Conservation (phyloP, 2,329 filamentous ascomycete genomes). For the Aspergillus fumigatiaffinis region DNA sequence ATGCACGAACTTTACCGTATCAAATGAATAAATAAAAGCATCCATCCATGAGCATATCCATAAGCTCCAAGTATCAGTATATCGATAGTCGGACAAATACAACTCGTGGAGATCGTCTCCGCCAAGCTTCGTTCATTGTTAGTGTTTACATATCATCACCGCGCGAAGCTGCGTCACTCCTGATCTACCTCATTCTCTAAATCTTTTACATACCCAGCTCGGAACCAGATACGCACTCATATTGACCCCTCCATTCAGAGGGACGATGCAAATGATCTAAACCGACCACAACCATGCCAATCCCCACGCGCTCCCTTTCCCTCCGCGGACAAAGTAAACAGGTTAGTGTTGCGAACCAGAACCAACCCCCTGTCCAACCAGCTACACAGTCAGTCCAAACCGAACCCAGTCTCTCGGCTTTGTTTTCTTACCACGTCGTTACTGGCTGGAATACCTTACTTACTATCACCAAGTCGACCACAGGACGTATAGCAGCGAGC, state of each 20-base stretch:
- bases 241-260: not conserved
- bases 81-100: not conserved
- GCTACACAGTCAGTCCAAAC: not conserved
- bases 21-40: not conserved
- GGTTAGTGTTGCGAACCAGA: conserved; percentile 19
- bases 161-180: not conserved
- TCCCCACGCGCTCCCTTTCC: conserved; percentile 36
- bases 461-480: conserved; percentile 6
- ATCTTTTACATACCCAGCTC: not conserved
- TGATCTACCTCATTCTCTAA: not conserved
- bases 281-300: conserved; percentile 29
- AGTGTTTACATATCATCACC: not conserved
- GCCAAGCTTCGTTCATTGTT: conserved; percentile 7
- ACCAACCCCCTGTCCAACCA: not conserved
- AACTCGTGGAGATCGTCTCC: not conserved
- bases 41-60: not conserved
- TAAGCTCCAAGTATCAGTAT: not conserved
- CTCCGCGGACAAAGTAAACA: conserved; percentile 33
- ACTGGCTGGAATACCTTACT: not conserved
- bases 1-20: not conserved
- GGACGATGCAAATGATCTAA: not conserved
- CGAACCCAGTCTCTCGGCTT: not conserved
- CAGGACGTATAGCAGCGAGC: conserved; percentile 20
- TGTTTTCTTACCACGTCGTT: no score
- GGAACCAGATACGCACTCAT: not conserved